A percentile compares a stretch with the other conserved stretches of the same genome.
phyloP scores from a whole-genome alignment of 441 rosid genomes.

The Rhodomyrtus psidioides region DNA sequence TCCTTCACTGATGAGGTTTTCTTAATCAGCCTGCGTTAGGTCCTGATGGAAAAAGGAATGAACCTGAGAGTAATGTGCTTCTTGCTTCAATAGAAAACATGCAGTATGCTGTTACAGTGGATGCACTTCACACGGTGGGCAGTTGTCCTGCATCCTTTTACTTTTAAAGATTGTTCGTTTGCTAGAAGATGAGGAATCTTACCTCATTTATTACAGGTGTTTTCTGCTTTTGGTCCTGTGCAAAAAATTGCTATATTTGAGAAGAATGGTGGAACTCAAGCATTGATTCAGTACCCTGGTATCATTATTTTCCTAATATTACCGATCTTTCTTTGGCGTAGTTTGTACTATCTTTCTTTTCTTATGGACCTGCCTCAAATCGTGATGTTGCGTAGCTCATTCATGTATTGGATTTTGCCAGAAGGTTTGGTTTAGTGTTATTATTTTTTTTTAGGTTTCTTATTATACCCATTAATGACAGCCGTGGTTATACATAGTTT shows the following conservation, averaged over 20 bases:
- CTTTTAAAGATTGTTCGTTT: background rate
- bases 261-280: slow-evolving; percentile 97
- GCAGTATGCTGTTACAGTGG: slow-evolving; percentile 98
- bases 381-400: background rate
- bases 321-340: background rate
- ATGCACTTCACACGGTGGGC: slow-evolving; percentile 80
- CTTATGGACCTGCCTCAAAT: background rate
- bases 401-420: background rate
- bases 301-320: slow-evolving; percentile 12
- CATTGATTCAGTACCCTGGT: slow-evolving; percentile 91
- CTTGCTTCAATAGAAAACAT: slow-evolving; percentile 95
- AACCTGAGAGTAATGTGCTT: slow-evolving; percentile 89
- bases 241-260: slow-evolving; percentile 97
- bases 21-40: slow-evolving; percentile 61
- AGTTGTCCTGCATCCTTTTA: slow-evolving; percentile 4
- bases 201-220: slow-evolving; percentile 41
- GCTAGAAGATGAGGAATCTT: background rate
- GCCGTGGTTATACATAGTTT: background rate
- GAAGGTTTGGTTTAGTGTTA: background rate
- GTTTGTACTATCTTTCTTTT: background rate
- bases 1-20: slow-evolving; percentile 8
- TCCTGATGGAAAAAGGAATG: slow-evolving; percentile 89
- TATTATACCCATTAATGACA: background rate
- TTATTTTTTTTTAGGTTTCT: background rate
- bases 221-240: slow-evolving; percentile 87